A percentile compares a stretch with the other conserved stretches of the same genome.
These are phyloP conservation scores for Tricholoma sp. DNA, from an alignment of 768 basidiomycete genomes.

Conservation along the genomic window DNA sequence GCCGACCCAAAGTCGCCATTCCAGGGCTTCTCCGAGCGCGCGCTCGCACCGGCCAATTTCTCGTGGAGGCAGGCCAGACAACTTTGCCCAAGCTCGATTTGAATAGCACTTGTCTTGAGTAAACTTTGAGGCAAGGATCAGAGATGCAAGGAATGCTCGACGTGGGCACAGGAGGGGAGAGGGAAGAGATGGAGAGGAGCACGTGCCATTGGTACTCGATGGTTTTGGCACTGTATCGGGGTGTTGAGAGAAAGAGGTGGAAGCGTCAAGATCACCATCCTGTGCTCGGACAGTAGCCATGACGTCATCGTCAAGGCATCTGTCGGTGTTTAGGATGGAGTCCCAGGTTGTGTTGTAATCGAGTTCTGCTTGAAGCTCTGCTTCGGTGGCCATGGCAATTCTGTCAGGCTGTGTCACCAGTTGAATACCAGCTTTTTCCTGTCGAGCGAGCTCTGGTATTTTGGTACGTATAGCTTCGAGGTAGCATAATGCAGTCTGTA, in stretches of 20 bases:
- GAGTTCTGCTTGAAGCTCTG: slow-evolving; percentile 38
- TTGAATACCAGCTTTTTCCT: slow-evolving; percentile 42
- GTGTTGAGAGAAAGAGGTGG: slow-evolving; percentile 1
- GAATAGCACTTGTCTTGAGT: slow-evolving; percentile 92
- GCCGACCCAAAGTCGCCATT: slow-evolving; percentile 93
- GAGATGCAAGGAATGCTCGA: slow-evolving; percentile 79
- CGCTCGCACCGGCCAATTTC: slow-evolving; percentile 90
- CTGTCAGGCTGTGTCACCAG: slow-evolving; percentile 36
- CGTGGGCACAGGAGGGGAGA: slow-evolving; percentile 86
- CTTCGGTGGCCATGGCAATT: slow-evolving; percentile 38
- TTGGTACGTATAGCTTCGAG: slow-evolving; percentile 75
- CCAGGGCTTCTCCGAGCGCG: slow-evolving; percentile 78
- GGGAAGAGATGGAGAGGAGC: slow-evolving; percentile 40
- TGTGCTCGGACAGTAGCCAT: slow-evolving; percentile 42
- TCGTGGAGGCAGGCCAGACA: slow-evolving; percentile 79
- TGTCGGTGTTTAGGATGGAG: slow-evolving; percentile 7
- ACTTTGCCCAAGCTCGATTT: slow-evolving; percentile 91
- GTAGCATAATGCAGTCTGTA: slow-evolving; percentile 87
- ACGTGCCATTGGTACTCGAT: neutral
- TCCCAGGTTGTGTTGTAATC: slow-evolving; percentile 11
- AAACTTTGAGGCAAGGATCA: slow-evolving; percentile 90
- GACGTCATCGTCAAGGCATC: slow-evolving; percentile 17
- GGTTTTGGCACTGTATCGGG: neutral
- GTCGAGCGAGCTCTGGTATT: slow-evolving; percentile 55
- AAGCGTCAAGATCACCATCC: slow-evolving; percentile 19